Evolutionary conservation across 2,329 filamentous ascomycete genomes (phyloP).

Genomic region (Pyricularia sp.): DNA sequence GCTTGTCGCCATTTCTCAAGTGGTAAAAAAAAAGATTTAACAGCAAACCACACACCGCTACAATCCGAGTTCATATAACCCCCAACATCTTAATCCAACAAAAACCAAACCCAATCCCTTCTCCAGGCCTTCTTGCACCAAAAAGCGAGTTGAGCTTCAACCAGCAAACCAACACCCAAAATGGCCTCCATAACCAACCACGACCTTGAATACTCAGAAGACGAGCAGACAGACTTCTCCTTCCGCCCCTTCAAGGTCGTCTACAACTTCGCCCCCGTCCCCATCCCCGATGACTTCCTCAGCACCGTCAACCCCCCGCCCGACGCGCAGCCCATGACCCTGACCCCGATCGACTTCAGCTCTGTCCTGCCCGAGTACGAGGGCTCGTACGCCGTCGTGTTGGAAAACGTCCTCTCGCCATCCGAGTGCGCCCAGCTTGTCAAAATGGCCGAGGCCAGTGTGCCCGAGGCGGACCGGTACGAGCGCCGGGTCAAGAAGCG

Average conservation of each 20-base stretch:
- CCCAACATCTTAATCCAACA: neutral
- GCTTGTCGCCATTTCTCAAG: neutral
- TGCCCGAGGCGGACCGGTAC: constrained; percentile 28
- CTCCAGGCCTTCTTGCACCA: neutral
- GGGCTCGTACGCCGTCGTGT: constrained; percentile 46
- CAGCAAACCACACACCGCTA: neutral
- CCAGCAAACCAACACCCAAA: no score
- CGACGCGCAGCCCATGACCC: constrained; percentile 32
- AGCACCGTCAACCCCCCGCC: constrained; percentile 18
- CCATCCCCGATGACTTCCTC: constrained; percentile 37
- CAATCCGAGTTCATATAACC: neutral
- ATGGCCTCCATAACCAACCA: neutral
- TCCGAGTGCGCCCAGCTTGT: constrained; percentile 52
- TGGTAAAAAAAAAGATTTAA: no score
- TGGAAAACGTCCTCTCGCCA: constrained; percentile 54
- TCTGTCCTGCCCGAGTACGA: constrained; percentile 42
- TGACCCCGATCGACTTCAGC: constrained; percentile 43
- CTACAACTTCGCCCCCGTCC: constrained; percentile 22
- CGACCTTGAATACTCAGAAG: neutral
- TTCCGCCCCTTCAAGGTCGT: neutral
- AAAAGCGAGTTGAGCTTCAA: neutral
- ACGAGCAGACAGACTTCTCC: neutral
- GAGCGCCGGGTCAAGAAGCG: neutral
- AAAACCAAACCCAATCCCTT: neutral
- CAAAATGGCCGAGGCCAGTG: constrained; percentile 38